Evolutionary conservation across 352 stramenopile genomes (phyloP).

Genomic region (Globisporangium middletonii): DNA sequence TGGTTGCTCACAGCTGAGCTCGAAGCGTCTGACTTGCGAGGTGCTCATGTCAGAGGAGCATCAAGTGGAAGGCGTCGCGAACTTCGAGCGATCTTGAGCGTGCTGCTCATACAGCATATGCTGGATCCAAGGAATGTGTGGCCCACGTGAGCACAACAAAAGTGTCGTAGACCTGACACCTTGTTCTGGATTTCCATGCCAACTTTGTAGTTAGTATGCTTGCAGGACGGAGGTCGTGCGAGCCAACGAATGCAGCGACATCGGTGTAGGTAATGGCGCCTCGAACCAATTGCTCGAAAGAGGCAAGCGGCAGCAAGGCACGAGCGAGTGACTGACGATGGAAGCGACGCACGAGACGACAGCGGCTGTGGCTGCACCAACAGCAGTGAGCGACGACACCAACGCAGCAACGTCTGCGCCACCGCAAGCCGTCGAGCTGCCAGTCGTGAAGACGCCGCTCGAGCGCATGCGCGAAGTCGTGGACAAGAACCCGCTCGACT

Average conservation of each 20-base stretch:
- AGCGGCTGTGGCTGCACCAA: neutral
- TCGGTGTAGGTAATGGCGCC: neutral
- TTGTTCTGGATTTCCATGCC: too few species aligned
- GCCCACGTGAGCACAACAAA: too few species aligned
- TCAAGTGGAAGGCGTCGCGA: too few species aligned
- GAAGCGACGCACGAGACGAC: slow-evolving; percentile 4
- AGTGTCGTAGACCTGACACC: neutral
- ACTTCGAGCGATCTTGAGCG: too few species aligned
- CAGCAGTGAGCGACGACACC: neutral
- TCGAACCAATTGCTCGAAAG: neutral
- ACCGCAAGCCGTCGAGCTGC: slow-evolving; percentile 17
- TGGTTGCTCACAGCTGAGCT: too few species aligned
- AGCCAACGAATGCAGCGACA: neutral
- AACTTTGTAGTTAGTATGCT: neutral
- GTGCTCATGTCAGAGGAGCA: too few species aligned
- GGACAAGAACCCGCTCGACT: slow-evolving; percentile 68
- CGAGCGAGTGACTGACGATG: slow-evolving; percentile 7
- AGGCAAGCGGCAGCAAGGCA: neutral
- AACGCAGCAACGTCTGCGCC: neutral
- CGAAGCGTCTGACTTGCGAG: too few species aligned
- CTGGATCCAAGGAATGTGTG: too few species aligned
- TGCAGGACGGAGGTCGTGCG: neutral
- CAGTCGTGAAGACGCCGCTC: slow-evolving; percentile 37
- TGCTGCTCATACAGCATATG: too few species aligned
- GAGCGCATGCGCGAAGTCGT: slow-evolving; percentile 47